Percentiles rank a stretch among this genome's conserved stretches.
Conservation (phyloP, 768 basidiomycete genomes). For the Lactarius sp. region DNA sequence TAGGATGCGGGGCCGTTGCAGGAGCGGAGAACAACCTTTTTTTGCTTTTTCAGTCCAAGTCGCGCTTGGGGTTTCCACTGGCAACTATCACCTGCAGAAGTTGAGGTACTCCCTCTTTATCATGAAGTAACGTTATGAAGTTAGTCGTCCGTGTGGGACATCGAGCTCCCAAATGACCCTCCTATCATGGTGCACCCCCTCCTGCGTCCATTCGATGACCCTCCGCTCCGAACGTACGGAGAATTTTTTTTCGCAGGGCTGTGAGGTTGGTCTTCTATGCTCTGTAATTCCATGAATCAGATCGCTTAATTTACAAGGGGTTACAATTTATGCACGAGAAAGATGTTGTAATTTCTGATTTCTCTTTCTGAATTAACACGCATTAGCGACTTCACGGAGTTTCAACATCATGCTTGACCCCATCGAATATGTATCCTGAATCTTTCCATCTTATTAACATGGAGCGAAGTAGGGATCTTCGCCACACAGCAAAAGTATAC, state of each 20-base stretch:
- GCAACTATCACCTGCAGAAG: too few species aligned
- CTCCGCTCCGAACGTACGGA: constrained; percentile 26
- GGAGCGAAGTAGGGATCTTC: constrained; percentile 25
- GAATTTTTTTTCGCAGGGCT: constrained; percentile 27
- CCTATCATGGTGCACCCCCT: constrained; percentile 29
- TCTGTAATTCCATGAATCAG: constrained; percentile 20
- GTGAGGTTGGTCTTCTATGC: constrained; percentile 22
- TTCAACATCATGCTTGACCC: constrained; percentile 31
- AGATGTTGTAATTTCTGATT: constrained; percentile 4
- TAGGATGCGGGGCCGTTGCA: too few species aligned
- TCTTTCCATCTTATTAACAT: constrained; percentile 29
- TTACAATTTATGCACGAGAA: constrained; percentile 26
- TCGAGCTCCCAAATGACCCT: not conserved
- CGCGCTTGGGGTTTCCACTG: too few species aligned
- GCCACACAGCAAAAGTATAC: constrained; percentile 25
- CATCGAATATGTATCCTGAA: constrained; percentile 27
- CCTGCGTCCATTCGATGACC: constrained; percentile 28
- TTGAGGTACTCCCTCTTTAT: too few species aligned
- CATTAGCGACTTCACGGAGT: not conserved
- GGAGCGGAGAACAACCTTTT: too few species aligned
- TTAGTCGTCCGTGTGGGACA: too few species aligned
- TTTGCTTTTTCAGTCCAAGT: too few species aligned
- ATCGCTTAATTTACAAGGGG: constrained; percentile 14
- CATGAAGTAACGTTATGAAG: too few species aligned
- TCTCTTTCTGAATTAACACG: not conserved